These are phyloP conservation scores for Lactarius sp. DNA, from an alignment of 768 basidiomycete genomes.

Conservation along the genomic window DNA sequence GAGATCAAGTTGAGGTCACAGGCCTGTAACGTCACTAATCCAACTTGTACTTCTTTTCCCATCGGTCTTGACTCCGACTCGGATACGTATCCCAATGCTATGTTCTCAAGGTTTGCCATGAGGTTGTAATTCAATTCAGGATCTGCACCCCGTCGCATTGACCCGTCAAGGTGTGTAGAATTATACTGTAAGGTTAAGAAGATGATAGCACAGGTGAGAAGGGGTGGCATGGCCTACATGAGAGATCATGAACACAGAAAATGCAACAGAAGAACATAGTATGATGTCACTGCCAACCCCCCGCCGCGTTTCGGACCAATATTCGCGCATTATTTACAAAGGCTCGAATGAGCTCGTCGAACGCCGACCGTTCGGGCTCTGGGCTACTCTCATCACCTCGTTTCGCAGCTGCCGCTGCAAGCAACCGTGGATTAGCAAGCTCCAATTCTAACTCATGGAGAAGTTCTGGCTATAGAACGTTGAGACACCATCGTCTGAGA, in stretches of 20 bases:
- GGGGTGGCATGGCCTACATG: neutral
- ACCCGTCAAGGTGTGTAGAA: neutral
- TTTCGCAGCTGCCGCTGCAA: constrained; percentile 67
- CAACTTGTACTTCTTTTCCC: neutral
- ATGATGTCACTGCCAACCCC: constrained; percentile 40
- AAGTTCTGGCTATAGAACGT: constrained; percentile 44
- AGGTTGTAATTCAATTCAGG: neutral
- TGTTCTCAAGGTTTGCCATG: neutral
- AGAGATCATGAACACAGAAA: constrained; percentile 1
- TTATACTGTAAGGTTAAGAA: constrained; percentile 11
- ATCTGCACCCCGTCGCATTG: neutral
- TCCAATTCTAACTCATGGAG: constrained; percentile 92
- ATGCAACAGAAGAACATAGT: constrained; percentile 4
- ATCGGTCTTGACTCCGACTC: neutral
- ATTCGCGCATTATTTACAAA: constrained; percentile 93
- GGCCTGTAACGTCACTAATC: constrained; percentile 9
- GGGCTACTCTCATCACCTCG: constrained; percentile 54
- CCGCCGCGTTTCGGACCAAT: constrained; percentile 69
- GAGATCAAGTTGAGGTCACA: constrained; percentile 66
- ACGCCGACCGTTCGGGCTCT: constrained; percentile 66
- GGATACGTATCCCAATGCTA: neutral
- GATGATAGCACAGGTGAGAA: neutral
- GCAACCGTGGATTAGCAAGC: constrained; percentile 61
- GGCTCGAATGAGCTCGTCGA: constrained; percentile 87
- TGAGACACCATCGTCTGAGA: constrained; percentile 1